A percentile compares a stretch with the other conserved stretches of the same genome.
phyloP scores from a whole-genome alignment of 352 stramenopile genomes.

The Hyaloperonospora arabidopsidis region DNA sequence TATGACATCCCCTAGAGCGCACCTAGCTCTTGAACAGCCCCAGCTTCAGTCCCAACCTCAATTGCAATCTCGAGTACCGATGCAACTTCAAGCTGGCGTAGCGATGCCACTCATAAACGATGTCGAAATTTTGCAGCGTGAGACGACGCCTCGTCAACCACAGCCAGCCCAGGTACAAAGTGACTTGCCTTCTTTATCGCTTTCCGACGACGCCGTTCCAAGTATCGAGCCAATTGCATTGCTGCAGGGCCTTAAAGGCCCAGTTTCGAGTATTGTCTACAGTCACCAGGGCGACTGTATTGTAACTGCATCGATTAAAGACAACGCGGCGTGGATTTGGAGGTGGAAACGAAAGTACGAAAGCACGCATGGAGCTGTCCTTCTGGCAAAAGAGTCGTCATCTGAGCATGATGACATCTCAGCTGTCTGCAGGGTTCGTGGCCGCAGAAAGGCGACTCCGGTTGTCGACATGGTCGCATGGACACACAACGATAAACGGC shows the following conservation, averaged over 20 bases:
- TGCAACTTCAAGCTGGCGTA: slow-evolving; percentile 8
- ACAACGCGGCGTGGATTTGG: slow-evolving; percentile 79
- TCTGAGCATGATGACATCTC: slow-evolving; percentile 39
- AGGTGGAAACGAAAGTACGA: slow-evolving; percentile 55
- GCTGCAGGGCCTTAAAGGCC: slow-evolving; percentile 84
- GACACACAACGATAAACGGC: slow-evolving; percentile 48
- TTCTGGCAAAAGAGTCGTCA: slow-evolving; percentile 36
- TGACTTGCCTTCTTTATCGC: slow-evolving; percentile 29
- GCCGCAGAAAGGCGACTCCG: slow-evolving; percentile 33
- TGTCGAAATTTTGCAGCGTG: slow-evolving; percentile 19
- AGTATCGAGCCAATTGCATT: slow-evolving; percentile 50
- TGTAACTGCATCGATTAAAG: slow-evolving; percentile 90
- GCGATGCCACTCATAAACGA: slow-evolving; percentile 16
- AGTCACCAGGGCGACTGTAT: slow-evolving; percentile 87
- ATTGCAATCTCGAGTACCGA: slow-evolving; percentile 4
- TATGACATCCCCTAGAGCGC: slow-evolving; percentile 7
- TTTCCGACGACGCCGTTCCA: slow-evolving; percentile 43
- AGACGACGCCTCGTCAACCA: slow-evolving; percentile 24
- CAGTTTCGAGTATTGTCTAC: slow-evolving; percentile 93
- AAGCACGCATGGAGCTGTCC: slow-evolving; percentile 41
- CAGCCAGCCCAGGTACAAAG: slow-evolving; percentile 51
- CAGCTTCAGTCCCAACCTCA: not conserved
- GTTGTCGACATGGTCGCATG: slow-evolving; percentile 60
- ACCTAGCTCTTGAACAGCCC: not conserved
- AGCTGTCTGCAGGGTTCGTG: slow-evolving; percentile 37